Conservation (phyloP, 2,329 filamentous ascomycete genomes). For the Pseudogymnoascus sp. region DNA sequence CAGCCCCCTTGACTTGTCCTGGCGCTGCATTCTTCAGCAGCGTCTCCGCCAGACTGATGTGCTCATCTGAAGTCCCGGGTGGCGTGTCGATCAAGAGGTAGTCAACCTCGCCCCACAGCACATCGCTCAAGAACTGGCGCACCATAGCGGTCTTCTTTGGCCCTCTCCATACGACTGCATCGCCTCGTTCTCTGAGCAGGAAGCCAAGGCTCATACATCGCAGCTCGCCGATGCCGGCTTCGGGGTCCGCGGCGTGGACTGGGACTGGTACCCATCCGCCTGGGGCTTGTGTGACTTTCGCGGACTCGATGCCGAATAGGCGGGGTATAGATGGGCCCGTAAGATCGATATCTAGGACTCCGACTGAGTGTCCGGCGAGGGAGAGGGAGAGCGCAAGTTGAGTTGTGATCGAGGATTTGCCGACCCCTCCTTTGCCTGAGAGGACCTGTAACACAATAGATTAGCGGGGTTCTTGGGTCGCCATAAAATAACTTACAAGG, state of each 20-base stretch:
- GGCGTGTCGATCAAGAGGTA: constrained; percentile 94
- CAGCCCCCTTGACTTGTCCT: constrained; percentile 73
- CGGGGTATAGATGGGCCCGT: constrained; percentile 95
- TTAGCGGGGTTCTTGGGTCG: background rate
- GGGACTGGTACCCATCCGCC: constrained; percentile 87
- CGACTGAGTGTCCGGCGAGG: constrained; percentile 78
- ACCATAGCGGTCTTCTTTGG: constrained; percentile 99
- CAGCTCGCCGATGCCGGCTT: constrained; percentile 52
- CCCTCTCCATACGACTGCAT: constrained; percentile 94
- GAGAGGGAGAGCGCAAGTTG: constrained; percentile 88
- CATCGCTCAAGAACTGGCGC: constrained; percentile 86
- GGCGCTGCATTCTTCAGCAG: constrained; percentile 57
- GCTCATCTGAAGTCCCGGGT: constrained; percentile 92
- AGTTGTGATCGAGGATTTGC: constrained; percentile 95
- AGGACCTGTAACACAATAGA: constrained; percentile 49
- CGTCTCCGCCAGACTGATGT: constrained; percentile 89
- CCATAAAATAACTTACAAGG: constrained; percentile 45
- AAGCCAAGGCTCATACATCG: constrained; percentile 92
- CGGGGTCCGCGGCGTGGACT: constrained; percentile 59
- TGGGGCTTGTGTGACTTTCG: constrained; percentile 85
- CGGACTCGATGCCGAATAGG: constrained; percentile 81
- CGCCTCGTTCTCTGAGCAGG: constrained; percentile 71
- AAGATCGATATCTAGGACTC: constrained; percentile 91
- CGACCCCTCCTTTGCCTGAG: constrained; percentile 95
- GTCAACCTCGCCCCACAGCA: constrained; percentile 81